These are phyloP conservation scores for Dioszegia crocea DNA, from an alignment of 768 basidiomycete species.

Conservation along the genomic window DNA sequence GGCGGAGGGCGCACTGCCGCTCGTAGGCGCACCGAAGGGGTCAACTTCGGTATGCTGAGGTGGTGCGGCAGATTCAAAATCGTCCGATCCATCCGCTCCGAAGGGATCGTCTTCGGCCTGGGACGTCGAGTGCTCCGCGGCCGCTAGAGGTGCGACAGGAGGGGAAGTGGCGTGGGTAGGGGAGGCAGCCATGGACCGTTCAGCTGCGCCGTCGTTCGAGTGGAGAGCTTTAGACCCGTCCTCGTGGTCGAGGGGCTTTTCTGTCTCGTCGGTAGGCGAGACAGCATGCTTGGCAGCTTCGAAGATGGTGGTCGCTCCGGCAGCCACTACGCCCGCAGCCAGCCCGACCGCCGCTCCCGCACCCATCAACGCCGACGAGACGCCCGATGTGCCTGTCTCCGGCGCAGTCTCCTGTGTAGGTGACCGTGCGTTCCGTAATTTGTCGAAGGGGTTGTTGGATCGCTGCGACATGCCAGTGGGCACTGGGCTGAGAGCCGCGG, in stretches of 20 bases:
- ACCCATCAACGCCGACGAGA: constrained; percentile 26
- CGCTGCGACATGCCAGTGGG: constrained; percentile 56
- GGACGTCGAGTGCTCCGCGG: not conserved
- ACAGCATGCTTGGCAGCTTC: constrained; percentile 31
- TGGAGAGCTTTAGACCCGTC: not conserved
- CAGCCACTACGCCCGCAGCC: constrained; percentile 24
- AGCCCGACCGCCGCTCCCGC: constrained; percentile 35
- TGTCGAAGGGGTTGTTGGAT: constrained; percentile 90
- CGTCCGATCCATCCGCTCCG: constrained; percentile 7
- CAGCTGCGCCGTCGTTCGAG: not conserved
- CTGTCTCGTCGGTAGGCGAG: constrained; percentile 8
- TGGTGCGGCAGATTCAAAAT: not conserved
- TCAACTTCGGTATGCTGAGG: constrained; percentile 15
- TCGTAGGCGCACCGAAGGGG: constrained; percentile 23
- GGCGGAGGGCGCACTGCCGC: not conserved
- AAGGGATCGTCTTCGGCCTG: constrained; percentile 20
- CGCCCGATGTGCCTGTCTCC: constrained; percentile 12
- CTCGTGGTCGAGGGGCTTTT: not conserved
- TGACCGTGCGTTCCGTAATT: constrained; percentile 52
- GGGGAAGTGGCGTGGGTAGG: not conserved
- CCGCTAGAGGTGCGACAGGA: not conserved
- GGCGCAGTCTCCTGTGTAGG: constrained; percentile 6
- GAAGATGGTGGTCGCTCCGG: constrained; percentile 31
- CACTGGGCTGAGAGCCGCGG: constrained; percentile 59
- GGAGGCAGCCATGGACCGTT: no score